A percentile compares a stretch with the other conserved stretches of the same genome.
These are phyloP conservation scores for Carex kokanica DNA, from an alignment of 176 grass and related monocot species.

Conservation along the genomic window DNA sequence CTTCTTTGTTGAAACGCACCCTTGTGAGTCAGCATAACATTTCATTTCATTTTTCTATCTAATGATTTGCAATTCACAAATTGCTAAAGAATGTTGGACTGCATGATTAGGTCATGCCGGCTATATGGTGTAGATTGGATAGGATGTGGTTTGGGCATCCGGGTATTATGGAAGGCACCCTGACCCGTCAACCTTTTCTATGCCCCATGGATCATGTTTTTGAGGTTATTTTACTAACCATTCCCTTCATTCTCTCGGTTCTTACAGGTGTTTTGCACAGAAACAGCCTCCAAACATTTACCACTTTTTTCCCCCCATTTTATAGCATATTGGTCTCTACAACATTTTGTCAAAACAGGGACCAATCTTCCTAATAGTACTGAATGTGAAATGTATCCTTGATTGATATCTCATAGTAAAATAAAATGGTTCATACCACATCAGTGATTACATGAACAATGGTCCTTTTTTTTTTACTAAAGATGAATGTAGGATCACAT, in stretches of 20 bases:
- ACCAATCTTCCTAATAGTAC: not conserved
- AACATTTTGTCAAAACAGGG: not conserved
- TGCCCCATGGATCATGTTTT: slow-evolving; percentile 99
- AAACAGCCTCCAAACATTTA: not conserved
- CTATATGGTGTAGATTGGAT: slow-evolving; percentile 98
- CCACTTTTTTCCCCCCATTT: too few relatives aligned
- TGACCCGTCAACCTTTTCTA: slow-evolving; percentile 96
- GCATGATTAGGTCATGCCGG: slow-evolving; percentile 89
- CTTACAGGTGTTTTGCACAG: not conserved
- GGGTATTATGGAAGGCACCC: slow-evolving; percentile 82
- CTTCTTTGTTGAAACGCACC: slow-evolving; percentile 67
- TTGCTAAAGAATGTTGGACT: slow-evolving; percentile 28
- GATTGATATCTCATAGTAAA: not conserved
- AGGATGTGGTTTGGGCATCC: slow-evolving; percentile 97
- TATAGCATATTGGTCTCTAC: not conserved
- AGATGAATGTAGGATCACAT: not conserved
- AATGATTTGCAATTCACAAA: slow-evolving; percentile 24
- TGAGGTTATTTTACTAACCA: slow-evolving; percentile 49
- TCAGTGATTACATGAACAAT: not conserved
- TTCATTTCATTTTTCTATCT: slow-evolving; percentile 15
- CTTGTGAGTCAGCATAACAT: slow-evolving; percentile 60
- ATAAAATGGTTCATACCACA: not conserved
- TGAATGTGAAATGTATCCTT: not conserved
- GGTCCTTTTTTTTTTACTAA: not conserved
- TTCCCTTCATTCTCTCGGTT: not conserved